A percentile compares a stretch with the other conserved stretches of the same genome.
phyloP scores from a whole-genome alignment of 2,329 filamentous ascomycete species.

The Dactylellina cionopaga region DNA sequence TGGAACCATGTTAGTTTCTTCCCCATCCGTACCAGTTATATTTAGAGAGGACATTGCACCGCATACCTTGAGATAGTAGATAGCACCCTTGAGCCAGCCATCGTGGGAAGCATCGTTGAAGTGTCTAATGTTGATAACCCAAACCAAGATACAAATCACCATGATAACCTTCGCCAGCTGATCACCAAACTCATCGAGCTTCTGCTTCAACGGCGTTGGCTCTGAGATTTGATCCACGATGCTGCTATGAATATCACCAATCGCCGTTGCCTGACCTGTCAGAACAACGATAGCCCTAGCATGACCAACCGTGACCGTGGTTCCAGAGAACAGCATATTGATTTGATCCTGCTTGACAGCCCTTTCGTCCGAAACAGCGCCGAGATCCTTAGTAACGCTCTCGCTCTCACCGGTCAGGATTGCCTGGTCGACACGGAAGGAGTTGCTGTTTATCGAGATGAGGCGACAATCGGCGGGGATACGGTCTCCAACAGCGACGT shows the following conservation, averaged over 20 bases:
- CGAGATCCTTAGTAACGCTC: slow-evolving; percentile 86
- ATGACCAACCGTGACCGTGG: slow-evolving; percentile 93
- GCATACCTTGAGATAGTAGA: slow-evolving; percentile 88
- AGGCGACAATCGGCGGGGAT: slow-evolving; percentile 95
- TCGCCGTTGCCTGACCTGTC: slow-evolving; percentile 89
- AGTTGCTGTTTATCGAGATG: slow-evolving; percentile 92
- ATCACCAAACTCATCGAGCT: slow-evolving; percentile 98
- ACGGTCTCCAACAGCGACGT: slow-evolving; percentile 87
- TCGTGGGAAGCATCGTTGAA: slow-evolving; percentile 95
- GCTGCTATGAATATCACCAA: slow-evolving; percentile 98
- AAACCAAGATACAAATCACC: slow-evolving; percentile 93
- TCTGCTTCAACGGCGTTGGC: slow-evolving; percentile 96
- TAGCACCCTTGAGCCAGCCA: slow-evolving; percentile 93
- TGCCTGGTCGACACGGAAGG: slow-evolving; percentile 94
- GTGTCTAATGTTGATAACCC: slow-evolving; percentile 98
- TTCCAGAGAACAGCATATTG: slow-evolving; percentile 98
- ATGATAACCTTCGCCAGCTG: slow-evolving; percentile 97
- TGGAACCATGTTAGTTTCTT: slow-evolving; percentile 49
- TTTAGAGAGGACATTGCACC: too few species aligned
- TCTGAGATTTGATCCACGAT: slow-evolving; percentile 98
- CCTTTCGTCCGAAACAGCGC: slow-evolving; percentile 75
- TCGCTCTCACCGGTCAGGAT: slow-evolving; percentile 97
- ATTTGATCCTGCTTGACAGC: slow-evolving; percentile 97
- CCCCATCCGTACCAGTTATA: background rate
- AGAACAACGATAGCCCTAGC: slow-evolving; percentile 89